These are phyloP conservation scores for sorghum (Sorghum bicolor) DNA, from an alignment of 176 grass and related monocot genomes.

Conservation along the genomic window DNA sequence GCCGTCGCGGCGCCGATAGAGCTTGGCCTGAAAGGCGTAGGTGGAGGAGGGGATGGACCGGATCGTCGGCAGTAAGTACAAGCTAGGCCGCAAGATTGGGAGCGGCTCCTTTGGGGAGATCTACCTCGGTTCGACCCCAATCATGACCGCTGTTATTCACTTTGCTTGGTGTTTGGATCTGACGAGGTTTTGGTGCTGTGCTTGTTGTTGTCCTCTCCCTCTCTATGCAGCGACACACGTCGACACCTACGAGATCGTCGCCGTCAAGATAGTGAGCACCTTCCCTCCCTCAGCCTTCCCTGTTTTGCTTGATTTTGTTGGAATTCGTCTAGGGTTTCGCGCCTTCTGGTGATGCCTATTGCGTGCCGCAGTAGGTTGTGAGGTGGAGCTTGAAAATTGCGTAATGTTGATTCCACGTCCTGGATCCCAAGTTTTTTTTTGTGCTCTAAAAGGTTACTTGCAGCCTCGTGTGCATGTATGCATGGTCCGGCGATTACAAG, in stretches of 20 bases:
- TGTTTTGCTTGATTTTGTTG: not conserved
- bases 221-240: conserved; percentile 67
- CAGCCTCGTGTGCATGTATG: not conserved
- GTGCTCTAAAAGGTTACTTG: not conserved
- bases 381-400: not conserved
- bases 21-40: not conserved
- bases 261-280: conserved; percentile 77
- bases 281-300: not conserved
- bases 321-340: not conserved
- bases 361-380: not conserved
- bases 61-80: conserved; percentile 64
- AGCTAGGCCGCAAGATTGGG: conserved; percentile 72
- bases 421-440: not conserved
- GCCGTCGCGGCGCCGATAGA: not conserved
- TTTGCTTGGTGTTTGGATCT: conserved; percentile 14
- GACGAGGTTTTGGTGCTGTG: conserved; percentile 12
- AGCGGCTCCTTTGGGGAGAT: conserved; percentile 83
- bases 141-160: not conserved
- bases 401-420: not conserved
- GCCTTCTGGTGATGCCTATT: not conserved
- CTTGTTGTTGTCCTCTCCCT: not conserved
- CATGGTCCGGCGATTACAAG: not conserved
- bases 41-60: conserved; percentile 43
- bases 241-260: conserved; percentile 83
- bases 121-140: conserved; percentile 50